Conservation (phyloP, 106 monocot species). For the Dendrobium nobile region DNA sequence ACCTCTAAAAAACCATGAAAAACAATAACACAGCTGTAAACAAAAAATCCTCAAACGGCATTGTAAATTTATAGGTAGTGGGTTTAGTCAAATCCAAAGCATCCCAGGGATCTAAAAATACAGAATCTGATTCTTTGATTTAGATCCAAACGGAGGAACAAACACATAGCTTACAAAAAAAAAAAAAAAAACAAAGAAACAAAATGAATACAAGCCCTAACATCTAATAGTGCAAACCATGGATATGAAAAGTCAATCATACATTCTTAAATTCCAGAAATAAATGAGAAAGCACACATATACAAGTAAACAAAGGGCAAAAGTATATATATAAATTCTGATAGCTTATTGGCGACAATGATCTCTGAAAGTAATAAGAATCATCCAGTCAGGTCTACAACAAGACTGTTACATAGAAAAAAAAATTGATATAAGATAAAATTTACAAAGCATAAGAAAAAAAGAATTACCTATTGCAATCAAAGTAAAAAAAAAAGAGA, state of each 20-base stretch:
- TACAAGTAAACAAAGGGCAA: too few relatives aligned
- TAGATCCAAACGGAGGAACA: neutral
- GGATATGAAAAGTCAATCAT: neutral
- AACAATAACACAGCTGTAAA: neutral
- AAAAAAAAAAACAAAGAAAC: neutral
- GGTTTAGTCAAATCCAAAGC: neutral
- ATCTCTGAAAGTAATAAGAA: too few relatives aligned
- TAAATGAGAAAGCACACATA: too few relatives aligned
- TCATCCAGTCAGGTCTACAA: too few relatives aligned
- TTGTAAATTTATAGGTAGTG: neutral
- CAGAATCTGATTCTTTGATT: neutral
- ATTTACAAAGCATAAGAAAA: neutral
- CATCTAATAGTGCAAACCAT: neutral
- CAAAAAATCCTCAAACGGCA: neutral
- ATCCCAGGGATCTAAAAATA: neutral
- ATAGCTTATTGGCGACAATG: too few relatives aligned
- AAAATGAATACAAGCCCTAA: neutral
- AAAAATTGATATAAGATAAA: neutral
- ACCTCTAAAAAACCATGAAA: neutral
- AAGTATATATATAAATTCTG: too few relatives aligned
- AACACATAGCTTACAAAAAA: neutral
- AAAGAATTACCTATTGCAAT: neutral
- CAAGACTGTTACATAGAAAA: too few relatives aligned
- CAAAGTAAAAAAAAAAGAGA: neutral
- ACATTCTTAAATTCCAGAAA: too few relatives aligned